These are phyloP conservation scores for Ophiostoma fasciatum DNA, from an alignment of 2,329 filamentous ascomycete genomes.

Conservation along the genomic window DNA sequence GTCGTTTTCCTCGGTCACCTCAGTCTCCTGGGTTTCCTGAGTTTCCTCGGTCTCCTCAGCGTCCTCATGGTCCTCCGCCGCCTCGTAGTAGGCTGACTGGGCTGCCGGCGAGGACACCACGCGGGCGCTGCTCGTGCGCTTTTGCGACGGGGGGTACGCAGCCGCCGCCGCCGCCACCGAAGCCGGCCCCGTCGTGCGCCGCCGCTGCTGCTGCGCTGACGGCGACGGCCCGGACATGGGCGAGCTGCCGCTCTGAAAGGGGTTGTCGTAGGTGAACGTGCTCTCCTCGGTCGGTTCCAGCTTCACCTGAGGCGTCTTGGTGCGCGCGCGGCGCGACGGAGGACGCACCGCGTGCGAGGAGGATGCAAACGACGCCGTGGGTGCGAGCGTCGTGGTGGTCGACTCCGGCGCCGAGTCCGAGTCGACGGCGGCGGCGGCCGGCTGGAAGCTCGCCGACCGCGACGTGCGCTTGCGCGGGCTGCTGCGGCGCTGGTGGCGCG, in stretches of 20 bases:
- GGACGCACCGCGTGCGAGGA: constrained; percentile 21
- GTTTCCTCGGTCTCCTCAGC: background rate
- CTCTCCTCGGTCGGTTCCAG: constrained; percentile 37
- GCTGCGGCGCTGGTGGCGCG: constrained; percentile 19
- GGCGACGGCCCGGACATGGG: constrained; percentile 29
- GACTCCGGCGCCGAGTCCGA: constrained; percentile 39
- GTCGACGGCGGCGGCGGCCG: constrained; percentile 24
- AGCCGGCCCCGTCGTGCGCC: constrained; percentile 3
- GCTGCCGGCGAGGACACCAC: constrained; percentile 5
- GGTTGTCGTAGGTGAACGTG: constrained; percentile 74
- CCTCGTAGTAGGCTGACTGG: background rate
- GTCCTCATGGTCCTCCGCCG: constrained; percentile 2
- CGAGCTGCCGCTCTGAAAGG: constrained; percentile 78
- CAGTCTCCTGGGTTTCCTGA: constrained; percentile 14
- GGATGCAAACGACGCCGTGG: constrained; percentile 25
- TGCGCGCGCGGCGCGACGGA: constrained; percentile 35
- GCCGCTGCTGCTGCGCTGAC: background rate
- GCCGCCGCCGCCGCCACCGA: background rate
- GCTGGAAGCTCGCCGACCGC: constrained; percentile 38
- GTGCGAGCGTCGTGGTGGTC: constrained; percentile 24
- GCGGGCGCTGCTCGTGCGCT: background rate
- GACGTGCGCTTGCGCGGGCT: constrained; percentile 41
- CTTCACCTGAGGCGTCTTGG: constrained; percentile 39
- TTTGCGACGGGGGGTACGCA: background rate
- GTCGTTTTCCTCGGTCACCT: background rate